Evolutionary conservation across 306 rosid species (phyloP), one percentile per base, ranked within the genome.

Genomic region (Lathyrus aphaca): DNA sequence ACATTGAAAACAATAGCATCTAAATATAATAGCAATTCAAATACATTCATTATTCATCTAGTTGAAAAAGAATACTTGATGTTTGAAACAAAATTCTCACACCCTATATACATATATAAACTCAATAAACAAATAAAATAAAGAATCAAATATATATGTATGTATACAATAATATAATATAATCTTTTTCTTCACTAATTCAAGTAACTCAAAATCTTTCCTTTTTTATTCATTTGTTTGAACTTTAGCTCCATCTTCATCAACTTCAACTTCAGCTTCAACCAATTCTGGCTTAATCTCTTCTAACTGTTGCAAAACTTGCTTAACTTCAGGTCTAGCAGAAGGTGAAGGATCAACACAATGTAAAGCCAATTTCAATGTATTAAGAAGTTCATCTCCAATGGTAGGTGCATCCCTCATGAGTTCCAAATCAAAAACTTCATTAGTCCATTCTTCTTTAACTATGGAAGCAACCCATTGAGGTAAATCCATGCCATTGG

Each of bases 391-490:
- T 50, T 89, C 90, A 73, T 91, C 97, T 0, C 88, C 87, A 2
- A 85, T 85, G 43, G 73, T 23, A 51, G 86, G 81, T 44, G 84
- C 86, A 78, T 89, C 96, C 73, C 87, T 87, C 87, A 87, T 85
- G 21, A 91, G 82, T 63, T 91, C 97, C 88, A 91, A 82, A 64
- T 91, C 97, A 49, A 91, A 91, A 50, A 91, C 97, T 85, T 90
- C 96, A 74, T 90, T 90, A 0, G 94, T 87, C 91, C 96, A 86
- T 59, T 90, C 96, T 70, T 87, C 97, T 53, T 91, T 89, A 3
- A 91, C 97, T 5, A 89, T 91, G 1, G 97, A 91, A 0, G 96
- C 97, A 56, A 91, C 97, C 94, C 94, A 91, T 17, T 91, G 97
- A 0, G 97, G 97, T 79, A 91, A 84, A 39, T 91, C 97, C 87